Evolutionary conservation across 331 rosid species (phyloP), one percentile per base, ranked within the genome.

Genomic region (Dryas integrifolia): DNA sequence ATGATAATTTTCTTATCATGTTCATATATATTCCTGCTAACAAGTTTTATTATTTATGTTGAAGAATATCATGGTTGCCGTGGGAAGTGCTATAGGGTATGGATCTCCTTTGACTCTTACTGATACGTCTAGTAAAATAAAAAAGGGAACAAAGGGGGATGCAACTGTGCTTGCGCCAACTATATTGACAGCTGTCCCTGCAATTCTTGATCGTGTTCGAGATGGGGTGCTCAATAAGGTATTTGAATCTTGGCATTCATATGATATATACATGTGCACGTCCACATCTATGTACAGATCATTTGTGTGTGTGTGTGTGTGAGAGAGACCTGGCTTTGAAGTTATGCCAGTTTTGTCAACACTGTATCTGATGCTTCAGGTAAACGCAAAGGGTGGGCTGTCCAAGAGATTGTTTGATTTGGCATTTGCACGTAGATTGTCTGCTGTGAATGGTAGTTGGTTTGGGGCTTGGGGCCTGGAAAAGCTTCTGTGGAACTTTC

Each of bases 391-490:
- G 53, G 98, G 97, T 61, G 99, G 99, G 52, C 51, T 92, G 12
- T 71, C 98, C 53, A 84, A 89, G 85, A 87, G 64, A 69, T 76
- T 95, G 90, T 95, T 95, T 90, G 72, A 90, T 79, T 84, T 92
- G 84, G 98, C 98, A 77, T 95, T 84, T 87, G 40, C 85, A 57
- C 93, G 98, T 72, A 92, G 99, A 82, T 81, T 92, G 86, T 82
- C 79, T 53, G 89, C 98, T 58, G 75, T 90, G 57, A 86, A 91
- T 82, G 99, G 99, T 59, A 84, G 96, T 86, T 95, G 97, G 99
- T 83, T 95, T 83, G 98, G 99, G 21, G 96, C 98, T 57, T 90
- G 96, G 92, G 98, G 99, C 40, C 83, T 81, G 84, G 99, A 92
- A 82, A 84, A 73, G 85, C 65, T 69, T 85, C 80, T 92, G 15